Conservation (phyloP, 2,329 filamentous ascomycete species). For the Fusarium continuum region DNA sequence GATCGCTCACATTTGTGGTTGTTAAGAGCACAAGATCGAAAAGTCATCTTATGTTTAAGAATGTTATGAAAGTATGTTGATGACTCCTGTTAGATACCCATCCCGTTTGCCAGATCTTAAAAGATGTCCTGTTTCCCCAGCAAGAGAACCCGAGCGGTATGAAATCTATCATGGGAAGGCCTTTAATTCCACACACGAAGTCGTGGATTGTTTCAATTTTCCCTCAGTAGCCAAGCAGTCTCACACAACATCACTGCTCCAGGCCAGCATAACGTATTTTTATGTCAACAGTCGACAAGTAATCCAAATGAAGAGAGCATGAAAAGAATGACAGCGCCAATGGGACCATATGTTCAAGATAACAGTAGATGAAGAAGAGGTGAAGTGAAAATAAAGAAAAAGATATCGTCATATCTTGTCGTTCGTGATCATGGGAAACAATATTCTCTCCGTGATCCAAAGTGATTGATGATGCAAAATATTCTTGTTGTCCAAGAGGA, state of each 20-base stretch:
- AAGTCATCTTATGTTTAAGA: not conserved
- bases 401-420: conserved; percentile 20
- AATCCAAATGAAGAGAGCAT: not conserved
- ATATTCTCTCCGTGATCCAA: conserved; percentile 13
- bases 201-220: not conserved
- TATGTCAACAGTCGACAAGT: not conserved
- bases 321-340: not conserved
- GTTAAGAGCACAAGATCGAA: not conserved
- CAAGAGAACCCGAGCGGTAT: not conserved
- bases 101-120: not conserved
- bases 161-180: not conserved
- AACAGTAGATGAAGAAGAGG: conserved; percentile 11
- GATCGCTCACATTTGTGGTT: not conserved
- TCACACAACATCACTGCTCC: not conserved
- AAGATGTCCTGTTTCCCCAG: not conserved
- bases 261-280: not conserved
- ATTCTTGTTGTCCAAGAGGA: conserved; percentile 22
- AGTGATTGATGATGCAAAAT: conserved; percentile 8
- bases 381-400: conserved; percentile 13
- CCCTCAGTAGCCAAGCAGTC: not conserved
- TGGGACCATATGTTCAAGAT: conserved; percentile 1
- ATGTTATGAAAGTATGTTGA: conserved; percentile 1
- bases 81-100: not conserved
- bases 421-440: conserved; percentile 21
- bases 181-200: not conserved